Evolutionary conservation across 306 rosid genomes (phyloP).

Genomic region (Citrullus mucosospermus): DNA sequence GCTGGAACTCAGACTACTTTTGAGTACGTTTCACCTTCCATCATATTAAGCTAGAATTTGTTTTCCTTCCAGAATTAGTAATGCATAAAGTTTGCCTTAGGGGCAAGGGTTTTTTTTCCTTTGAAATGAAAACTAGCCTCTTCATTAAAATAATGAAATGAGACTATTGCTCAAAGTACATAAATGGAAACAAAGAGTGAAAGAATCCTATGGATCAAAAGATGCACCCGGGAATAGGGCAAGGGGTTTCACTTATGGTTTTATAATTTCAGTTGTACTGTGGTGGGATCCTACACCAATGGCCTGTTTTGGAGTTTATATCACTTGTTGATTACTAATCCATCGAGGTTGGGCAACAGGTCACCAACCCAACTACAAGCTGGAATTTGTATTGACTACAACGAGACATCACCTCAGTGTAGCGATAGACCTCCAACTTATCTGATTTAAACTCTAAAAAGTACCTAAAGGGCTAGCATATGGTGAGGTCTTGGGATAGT

Average conservation of each 20-base stretch:
- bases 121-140: too few species aligned
- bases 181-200: too few species aligned
- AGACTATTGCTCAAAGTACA: too few species aligned
- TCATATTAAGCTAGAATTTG: neutral
- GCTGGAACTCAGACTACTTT: neutral
- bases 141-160: too few species aligned
- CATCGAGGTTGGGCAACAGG: neutral
- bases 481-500: neutral
- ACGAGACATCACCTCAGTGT: neutral
- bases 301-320: neutral
- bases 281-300: neutral
- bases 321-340: neutral
- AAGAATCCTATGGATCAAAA: too few species aligned
- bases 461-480: neutral
- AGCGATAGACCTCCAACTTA: neutral
- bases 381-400: neutral
- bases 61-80: neutral
- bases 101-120: too few species aligned
- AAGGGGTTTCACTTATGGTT: neutral
- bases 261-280: neutral
- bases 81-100: neutral
- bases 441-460: neutral
- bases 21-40: neutral
- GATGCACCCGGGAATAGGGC: too few species aligned
- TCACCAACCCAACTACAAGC: neutral